These are phyloP conservation scores for Parmelia sp. DNA, from an alignment of 495 filamentous ascomycete species.

Conservation along the genomic window DNA sequence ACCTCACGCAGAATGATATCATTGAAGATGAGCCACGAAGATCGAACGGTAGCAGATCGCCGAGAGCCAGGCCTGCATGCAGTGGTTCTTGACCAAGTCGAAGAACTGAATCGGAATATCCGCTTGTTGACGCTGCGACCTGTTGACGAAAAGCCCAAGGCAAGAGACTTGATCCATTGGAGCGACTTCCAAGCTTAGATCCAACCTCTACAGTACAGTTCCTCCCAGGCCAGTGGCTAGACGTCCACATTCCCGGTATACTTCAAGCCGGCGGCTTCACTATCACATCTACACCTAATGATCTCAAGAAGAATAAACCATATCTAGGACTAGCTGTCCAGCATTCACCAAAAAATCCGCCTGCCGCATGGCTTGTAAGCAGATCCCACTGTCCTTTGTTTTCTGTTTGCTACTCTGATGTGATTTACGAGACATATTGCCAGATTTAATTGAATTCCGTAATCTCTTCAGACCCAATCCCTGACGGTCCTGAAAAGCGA, in stretches of 20 bases:
- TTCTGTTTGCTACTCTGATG: background rate
- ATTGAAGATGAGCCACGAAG: slow-evolving; percentile 35
- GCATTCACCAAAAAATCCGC: slow-evolving; percentile 55
- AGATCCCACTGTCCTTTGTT: background rate
- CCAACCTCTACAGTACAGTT: slow-evolving; percentile 44
- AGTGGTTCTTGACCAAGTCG: slow-evolving; percentile 43
- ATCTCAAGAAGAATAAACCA: slow-evolving; percentile 15
- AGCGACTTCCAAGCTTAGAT: slow-evolving; percentile 10
- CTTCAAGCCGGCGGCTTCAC: slow-evolving; percentile 27
- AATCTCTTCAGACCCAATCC: background rate
- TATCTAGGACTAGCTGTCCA: slow-evolving; percentile 74
- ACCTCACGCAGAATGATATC: slow-evolving; percentile 6
- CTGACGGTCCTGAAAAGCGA: background rate
- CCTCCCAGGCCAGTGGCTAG: slow-evolving; percentile 86
- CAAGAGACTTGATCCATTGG: slow-evolving; percentile 9
- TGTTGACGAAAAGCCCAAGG: slow-evolving; percentile 21
- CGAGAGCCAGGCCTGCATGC: slow-evolving; percentile 53
- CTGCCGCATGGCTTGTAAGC: slow-evolving; percentile 60
- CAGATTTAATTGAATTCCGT: background rate
- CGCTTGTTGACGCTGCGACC: slow-evolving; percentile 45
- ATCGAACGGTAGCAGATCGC: slow-evolving; percentile 67
- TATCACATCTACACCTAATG: slow-evolving; percentile 26
- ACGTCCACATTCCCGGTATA: slow-evolving; percentile 42
- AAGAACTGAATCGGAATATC: slow-evolving; percentile 42
- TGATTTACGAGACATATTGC: background rate